phyloP scores from a whole-genome alignment of 768 basidiomycete genomes.

The Mycena metata region DNA sequence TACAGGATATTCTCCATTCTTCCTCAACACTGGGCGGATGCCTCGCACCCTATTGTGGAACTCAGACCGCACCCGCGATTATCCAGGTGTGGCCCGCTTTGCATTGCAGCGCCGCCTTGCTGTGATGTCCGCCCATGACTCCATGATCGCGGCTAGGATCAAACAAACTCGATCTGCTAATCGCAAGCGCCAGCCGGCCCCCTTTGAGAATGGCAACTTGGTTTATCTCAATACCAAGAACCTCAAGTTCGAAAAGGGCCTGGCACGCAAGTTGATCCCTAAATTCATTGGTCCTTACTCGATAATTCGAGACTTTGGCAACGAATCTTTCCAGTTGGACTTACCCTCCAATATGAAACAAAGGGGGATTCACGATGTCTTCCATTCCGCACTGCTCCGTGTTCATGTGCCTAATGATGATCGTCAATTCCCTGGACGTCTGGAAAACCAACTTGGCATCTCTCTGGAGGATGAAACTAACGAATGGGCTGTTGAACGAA shows the following conservation, averaged over 20 bases:
- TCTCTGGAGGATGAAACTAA: background rate
- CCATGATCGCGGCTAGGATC: background rate
- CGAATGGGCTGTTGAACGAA: constrained; percentile 44
- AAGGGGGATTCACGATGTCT: constrained; percentile 16
- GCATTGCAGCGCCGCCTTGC: background rate
- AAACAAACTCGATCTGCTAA: background rate
- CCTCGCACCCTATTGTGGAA: background rate
- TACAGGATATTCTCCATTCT: background rate
- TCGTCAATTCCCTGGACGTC: background rate
- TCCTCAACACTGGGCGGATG: background rate
- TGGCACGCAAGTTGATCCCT: constrained; percentile 46
- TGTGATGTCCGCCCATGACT: constrained; percentile 1
- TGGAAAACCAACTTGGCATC: background rate
- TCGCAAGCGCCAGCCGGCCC: background rate
- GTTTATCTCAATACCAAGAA: constrained; percentile 46
- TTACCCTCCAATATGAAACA: constrained; percentile 39
- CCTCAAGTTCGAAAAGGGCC: constrained; percentile 42
- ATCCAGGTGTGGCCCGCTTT: background rate
- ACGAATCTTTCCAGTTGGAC: constrained; percentile 37
- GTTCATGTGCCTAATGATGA: constrained; percentile 52
- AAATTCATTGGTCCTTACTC: constrained; percentile 49
- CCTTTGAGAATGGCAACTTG: background rate
- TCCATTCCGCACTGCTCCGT: constrained; percentile 47
- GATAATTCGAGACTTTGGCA: constrained; percentile 31
- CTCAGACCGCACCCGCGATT: background rate